Conservation (phyloP, 179 eudicot genomes). For the Amaranthus tricolor region DNA sequence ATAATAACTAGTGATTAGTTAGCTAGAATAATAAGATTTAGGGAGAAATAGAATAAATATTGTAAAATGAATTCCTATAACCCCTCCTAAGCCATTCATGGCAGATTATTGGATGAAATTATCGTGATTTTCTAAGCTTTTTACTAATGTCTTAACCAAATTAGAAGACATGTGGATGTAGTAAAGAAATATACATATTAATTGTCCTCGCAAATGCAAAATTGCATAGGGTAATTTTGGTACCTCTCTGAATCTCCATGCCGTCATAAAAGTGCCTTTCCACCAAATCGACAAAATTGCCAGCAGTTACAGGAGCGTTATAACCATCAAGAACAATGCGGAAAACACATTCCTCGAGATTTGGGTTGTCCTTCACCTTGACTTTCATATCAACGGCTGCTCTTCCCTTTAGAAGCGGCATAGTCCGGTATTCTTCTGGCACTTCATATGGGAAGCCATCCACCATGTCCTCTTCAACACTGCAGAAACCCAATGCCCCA, state of each 20-base stretch:
- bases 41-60: background rate
- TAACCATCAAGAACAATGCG: slow-evolving; percentile 94
- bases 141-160: background rate
- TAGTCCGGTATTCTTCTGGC: slow-evolving; percentile 81
- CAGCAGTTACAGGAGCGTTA: slow-evolving; percentile 96
- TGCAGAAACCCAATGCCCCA: slow-evolving; percentile 99
- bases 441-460: slow-evolving; percentile 95
- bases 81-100: too few relatives aligned
- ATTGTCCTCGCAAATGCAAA: background rate
- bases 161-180: background rate
- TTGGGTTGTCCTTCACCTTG: slow-evolving; percentile 97
- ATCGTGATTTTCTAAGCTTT: background rate
- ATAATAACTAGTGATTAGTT: too few relatives aligned
- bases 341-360: slow-evolving; percentile 72
- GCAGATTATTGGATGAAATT: too few relatives aligned
- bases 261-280: slow-evolving; percentile 95
- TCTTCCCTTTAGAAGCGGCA: slow-evolving; percentile 96
- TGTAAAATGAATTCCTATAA: background rate
- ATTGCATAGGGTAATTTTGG: background rate
- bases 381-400: slow-evolving; percentile 98
- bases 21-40: too few relatives aligned
- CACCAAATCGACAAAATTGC: slow-evolving; percentile 92
- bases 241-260: slow-evolving; percentile 99
- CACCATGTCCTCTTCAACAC: slow-evolving; percentile 99
- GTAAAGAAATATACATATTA: background rate